Conservation (phyloP, 352 stramenopile genomes). For the Elongisporangium undulatum region DNA sequence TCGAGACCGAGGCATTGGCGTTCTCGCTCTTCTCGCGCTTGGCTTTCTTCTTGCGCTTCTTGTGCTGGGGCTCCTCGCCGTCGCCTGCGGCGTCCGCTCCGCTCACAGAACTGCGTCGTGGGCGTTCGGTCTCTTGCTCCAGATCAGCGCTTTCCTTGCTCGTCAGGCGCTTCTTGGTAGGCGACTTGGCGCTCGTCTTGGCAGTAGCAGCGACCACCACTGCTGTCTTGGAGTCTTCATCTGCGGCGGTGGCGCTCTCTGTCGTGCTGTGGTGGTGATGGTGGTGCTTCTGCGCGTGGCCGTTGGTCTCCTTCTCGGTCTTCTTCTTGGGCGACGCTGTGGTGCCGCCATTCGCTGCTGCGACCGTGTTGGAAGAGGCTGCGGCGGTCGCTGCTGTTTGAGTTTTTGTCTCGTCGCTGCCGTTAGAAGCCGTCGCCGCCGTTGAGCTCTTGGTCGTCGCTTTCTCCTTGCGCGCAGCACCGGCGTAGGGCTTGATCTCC, state of each 20-base stretch:
- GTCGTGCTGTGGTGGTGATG: constrained; percentile 1
- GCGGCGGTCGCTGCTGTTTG: not conserved
- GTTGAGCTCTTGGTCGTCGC: constrained; percentile 11
- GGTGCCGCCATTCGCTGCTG: not conserved
- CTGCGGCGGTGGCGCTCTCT: constrained; percentile 2
- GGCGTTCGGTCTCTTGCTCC: not conserved
- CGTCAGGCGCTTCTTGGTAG: not conserved
- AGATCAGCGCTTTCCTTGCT: not conserved
- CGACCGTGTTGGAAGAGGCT: not conserved
- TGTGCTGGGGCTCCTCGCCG: constrained; percentile 4
- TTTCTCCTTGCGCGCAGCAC: constrained; percentile 6
- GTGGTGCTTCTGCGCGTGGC: constrained; percentile 12
- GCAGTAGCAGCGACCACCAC: too few relatives aligned
- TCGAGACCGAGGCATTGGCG: not conserved
- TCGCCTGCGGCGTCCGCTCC: not conserved
- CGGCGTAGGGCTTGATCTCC: constrained; percentile 65
- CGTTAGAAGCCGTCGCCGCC: constrained; percentile 13
- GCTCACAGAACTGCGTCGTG: not conserved
- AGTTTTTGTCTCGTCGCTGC: constrained; percentile 3
- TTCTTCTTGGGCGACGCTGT: constrained; percentile 13
- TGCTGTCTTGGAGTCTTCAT: not conserved
- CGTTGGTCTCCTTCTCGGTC: constrained; percentile 1
- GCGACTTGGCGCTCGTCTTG: not conserved
- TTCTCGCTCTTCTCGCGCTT: constrained; percentile 16
- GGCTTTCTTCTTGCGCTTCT: constrained; percentile 17